Percentiles rank a stretch among this genome's conserved stretches.
Evolutionary conservation across 768 basidiomycete species (phyloP).

Genomic region (Suillus variegatus): DNA sequence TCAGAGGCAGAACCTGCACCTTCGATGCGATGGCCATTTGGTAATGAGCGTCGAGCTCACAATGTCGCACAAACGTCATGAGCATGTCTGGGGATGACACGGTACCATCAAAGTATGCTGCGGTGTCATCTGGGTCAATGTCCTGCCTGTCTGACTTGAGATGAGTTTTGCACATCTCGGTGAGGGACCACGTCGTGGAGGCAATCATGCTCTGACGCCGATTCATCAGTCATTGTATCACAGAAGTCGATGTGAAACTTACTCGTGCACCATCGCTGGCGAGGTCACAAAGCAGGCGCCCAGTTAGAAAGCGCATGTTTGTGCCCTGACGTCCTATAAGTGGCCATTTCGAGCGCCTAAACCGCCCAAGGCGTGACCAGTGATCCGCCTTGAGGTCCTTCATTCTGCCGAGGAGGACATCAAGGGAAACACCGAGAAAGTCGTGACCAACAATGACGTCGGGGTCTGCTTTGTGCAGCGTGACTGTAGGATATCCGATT

Average conservation of each 20-base stretch:
- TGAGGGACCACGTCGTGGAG: conserved; percentile 97
- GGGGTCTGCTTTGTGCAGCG: conserved; percentile 85
- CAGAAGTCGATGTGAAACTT: conserved; percentile 17
- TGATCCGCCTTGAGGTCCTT: conserved; percentile 87
- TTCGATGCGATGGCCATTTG: conserved; percentile 96
- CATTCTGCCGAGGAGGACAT: conserved; percentile 90
- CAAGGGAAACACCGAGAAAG: conserved; percentile 86
- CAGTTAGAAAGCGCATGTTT: conserved; percentile 81
- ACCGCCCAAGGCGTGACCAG: conserved; percentile 92
- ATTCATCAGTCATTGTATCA: not conserved
- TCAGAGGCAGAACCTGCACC: conserved; percentile 91
- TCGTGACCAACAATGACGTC: conserved; percentile 96
- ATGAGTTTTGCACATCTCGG: conserved; percentile 94
- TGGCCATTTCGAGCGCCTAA: conserved; percentile 84
- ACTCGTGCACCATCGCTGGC: conserved; percentile 95
- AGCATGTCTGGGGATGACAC: conserved; percentile 75
- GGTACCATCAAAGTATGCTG: conserved; percentile 84
- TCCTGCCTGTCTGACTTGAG: conserved; percentile 87
- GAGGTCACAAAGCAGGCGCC: conserved; percentile 88
- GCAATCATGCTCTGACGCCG: conserved; percentile 82
- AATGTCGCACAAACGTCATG: conserved; percentile 88
- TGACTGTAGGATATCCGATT: conserved; percentile 42
- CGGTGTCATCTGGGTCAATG: conserved; percentile 94
- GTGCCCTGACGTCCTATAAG: conserved; percentile 78
- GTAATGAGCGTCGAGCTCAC: conserved; percentile 94